Evolutionary conservation across 345 rosid genomes (phyloP), one percentile per base, ranked within the genome.

Genomic region (Noccaea caerulescens): DNA sequence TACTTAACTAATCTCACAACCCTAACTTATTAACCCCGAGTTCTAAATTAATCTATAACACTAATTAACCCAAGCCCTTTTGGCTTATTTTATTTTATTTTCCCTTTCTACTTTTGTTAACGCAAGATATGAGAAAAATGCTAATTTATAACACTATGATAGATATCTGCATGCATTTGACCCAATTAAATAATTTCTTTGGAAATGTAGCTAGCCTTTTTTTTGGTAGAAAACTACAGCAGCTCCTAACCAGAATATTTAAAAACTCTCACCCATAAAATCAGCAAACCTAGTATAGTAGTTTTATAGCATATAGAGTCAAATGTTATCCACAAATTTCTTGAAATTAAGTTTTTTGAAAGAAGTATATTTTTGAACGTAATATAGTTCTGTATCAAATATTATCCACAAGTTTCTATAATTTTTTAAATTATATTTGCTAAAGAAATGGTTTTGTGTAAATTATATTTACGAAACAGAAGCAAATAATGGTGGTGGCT

Each of bases 401-500:
- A 4, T 30, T 43, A 20, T 56, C 14, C 8, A 41, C 60, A 51
- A 57, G 57, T 58, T 46, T 37, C 30, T 25, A 23, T 36, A 36
- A 14, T 59, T 39, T 23, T 23, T 2, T 11, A 14, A n/a, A 46
- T 5, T 2, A 33, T 3, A 5, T 32, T 9, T 42, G n/a, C 30
- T 30, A 4, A 44, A 18, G 6, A 37, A 37, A 7, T 14, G 25
- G 0, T 20, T n/a, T 14, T 25, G 12, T 3, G 13, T 53, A 25
- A 34, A 56, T 52, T 8, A 11, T 10, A 18, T 3, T 53, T 11
- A 72, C 27, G 34, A 44, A 54, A 55, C 36, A 45, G 41, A 62
- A 23, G 45, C 18, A 54, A 36, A 53, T 68, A 25, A 53, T 60
- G 7, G 57, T 44, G 51, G 78, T 75, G 42, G 58, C 34, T 52